phyloP scores from a whole-genome alignment of 176 grass and related monocot genomes.

The Eremochloa ophiuroides region DNA sequence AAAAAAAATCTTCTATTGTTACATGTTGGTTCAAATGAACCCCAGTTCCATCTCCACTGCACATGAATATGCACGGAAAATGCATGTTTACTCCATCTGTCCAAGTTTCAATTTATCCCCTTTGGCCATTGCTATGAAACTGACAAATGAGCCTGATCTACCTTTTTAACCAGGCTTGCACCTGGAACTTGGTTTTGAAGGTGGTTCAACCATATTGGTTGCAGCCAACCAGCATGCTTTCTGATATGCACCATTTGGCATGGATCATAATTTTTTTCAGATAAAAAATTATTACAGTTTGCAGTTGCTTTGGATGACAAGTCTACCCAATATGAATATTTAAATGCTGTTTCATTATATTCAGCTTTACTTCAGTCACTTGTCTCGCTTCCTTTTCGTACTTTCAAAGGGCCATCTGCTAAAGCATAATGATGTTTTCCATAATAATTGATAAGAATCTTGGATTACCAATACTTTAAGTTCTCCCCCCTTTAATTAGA shows the following conservation, averaged over 20 bases:
- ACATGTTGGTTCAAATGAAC: neutral
- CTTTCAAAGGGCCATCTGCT: neutral
- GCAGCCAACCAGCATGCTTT: neutral
- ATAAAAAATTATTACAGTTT: neutral
- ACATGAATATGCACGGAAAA: neutral
- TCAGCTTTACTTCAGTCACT: neutral
- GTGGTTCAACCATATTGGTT: neutral
- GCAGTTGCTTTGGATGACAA: neutral
- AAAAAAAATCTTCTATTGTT: neutral
- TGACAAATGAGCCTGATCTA: neutral
- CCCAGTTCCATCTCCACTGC: neutral
- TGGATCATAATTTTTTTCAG: neutral
- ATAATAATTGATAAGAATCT: neutral
- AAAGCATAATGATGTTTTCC: neutral
- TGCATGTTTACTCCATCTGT: neutral
- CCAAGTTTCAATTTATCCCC: neutral
- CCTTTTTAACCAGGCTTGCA: neutral
- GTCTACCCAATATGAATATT: neutral
- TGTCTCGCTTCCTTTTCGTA: neutral
- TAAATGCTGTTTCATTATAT: neutral
- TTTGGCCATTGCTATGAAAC: neutral
- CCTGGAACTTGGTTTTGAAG: neutral
- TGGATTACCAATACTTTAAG: neutral
- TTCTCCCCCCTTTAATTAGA: neutral
- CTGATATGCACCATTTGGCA: neutral